Evolutionary conservation across 805 yeast species (phyloP).

Genomic region (Candida xiaguanensis): DNA sequence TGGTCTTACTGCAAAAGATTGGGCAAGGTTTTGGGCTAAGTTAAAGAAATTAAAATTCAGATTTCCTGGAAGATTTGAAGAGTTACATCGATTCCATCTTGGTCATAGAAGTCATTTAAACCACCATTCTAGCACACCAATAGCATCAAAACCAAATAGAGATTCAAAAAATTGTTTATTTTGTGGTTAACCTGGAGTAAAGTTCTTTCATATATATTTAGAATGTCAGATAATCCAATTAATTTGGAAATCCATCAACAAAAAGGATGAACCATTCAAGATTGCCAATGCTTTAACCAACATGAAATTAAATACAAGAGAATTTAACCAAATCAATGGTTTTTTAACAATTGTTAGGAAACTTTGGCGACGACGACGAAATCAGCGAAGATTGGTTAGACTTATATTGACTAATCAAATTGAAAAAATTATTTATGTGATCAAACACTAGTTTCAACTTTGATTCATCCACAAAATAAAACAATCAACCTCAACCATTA

Average conservation of each 20-base stretch:
- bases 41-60: neutral
- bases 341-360: too few species aligned
- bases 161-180: neutral
- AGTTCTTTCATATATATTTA: neutral
- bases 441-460: neutral
- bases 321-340: neutral
- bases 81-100: neutral
- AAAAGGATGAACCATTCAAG: neutral
- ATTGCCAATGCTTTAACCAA: neutral
- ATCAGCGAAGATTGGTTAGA: neutral
- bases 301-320: neutral
- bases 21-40: neutral
- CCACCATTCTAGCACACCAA: neutral
- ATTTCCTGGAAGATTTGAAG: neutral
- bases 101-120: neutral
- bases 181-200: neutral
- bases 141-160: neutral
- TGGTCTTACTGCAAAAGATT: neutral
- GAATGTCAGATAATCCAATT: neutral
- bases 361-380: neutral
- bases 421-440: neutral
- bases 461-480: neutral
- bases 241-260: neutral
- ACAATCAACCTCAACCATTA: neutral
- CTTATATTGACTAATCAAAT: neutral